Percentiles rank a stretch among this genome's conserved stretches.
These are phyloP conservation scores for Eucalyptus regnans DNA, from an alignment of 345 rosid genomes.

Conservation along the genomic window DNA sequence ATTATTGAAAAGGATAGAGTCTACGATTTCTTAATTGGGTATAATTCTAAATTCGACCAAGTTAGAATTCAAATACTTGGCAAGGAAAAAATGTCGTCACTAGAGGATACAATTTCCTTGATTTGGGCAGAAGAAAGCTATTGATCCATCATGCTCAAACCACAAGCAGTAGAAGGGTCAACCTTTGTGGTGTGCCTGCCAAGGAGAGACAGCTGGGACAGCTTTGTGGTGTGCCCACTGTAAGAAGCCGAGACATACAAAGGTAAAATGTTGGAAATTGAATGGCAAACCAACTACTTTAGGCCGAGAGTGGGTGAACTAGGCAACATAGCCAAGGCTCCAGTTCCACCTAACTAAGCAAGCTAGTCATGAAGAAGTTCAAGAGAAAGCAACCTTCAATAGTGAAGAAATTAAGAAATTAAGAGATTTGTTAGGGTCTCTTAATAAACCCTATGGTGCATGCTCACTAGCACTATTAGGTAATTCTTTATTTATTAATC, in stretches of 20 bases:
- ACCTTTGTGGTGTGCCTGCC: background rate
- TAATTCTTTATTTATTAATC: background rate
- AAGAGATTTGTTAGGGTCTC: background rate
- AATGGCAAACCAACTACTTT: too few species aligned
- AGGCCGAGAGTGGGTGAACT: too few species aligned
- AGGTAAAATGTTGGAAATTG: too few species aligned
- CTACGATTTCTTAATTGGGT: background rate
- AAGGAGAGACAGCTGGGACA: rapidly evolving
- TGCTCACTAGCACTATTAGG: background rate
- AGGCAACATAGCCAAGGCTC: too few species aligned
- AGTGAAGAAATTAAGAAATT: too few species aligned
- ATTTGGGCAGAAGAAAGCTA: background rate
- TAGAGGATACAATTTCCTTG: background rate
- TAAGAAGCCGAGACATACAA: too few species aligned
- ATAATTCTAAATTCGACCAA: background rate
- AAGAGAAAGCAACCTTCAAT: too few species aligned
- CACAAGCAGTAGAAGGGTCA: background rate
- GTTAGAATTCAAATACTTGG: background rate
- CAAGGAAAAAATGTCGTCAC: background rate
- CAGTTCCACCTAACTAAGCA: too few species aligned
- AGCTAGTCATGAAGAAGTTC: too few species aligned
- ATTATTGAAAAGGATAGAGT: background rate
- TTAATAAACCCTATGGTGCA: background rate
- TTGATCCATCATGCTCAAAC: background rate
- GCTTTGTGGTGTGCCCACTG: too few species aligned